Evolutionary conservation across 768 basidiomycete species (phyloP).

Genomic region (Lyophyllum semitale): DNA sequence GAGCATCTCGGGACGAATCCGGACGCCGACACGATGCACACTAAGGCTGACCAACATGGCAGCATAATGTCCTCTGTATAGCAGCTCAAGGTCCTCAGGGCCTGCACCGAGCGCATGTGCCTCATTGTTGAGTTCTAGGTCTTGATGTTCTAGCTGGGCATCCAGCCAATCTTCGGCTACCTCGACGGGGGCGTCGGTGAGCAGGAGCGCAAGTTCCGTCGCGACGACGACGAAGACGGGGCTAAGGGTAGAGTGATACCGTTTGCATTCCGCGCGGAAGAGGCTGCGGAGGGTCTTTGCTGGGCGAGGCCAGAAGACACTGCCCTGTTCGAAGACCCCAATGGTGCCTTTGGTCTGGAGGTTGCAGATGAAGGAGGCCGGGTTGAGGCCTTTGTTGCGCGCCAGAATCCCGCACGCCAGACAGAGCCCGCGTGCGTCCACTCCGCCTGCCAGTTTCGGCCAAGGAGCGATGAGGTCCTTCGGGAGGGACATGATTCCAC

Average conservation of each 20-base stretch:
- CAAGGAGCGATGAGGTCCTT: background rate
- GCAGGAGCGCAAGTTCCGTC: background rate
- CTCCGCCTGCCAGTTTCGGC: background rate
- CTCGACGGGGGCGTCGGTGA: background rate
- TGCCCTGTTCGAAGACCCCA: background rate
- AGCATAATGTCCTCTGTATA: background rate
- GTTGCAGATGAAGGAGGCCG: background rate
- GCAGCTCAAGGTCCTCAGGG: background rate
- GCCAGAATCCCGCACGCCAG: background rate
- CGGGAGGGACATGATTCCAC: background rate
- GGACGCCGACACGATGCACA: background rate
- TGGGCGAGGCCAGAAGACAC: background rate
- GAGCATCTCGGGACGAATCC: background rate
- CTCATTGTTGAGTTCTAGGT: background rate
- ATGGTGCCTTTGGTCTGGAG: background rate
- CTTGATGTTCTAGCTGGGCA: background rate
- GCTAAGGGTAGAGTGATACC: background rate
- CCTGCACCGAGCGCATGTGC: background rate
- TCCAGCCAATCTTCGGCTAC: background rate
- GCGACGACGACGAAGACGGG: background rate
- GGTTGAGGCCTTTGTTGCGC: background rate
- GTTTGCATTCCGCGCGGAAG: background rate
- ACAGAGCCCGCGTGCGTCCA: background rate
- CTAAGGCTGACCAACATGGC: background rate
- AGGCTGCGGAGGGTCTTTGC: background rate